These are phyloP conservation scores for Didymella pomorum DNA, from an alignment of 2,329 filamentous ascomycete genomes.

Conservation along the genomic window DNA sequence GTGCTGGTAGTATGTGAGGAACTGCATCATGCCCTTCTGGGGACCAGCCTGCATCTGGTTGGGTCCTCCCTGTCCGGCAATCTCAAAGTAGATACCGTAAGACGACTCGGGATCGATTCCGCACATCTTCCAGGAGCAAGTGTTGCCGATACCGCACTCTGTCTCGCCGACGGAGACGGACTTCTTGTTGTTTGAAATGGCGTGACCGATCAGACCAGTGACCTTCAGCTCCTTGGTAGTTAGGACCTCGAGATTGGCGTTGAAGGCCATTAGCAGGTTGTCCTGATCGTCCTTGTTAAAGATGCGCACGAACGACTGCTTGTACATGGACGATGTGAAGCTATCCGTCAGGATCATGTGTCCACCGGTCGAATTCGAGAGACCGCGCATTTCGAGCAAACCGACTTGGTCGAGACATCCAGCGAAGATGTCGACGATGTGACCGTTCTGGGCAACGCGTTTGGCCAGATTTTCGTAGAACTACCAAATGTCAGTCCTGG, in stretches of 20 bases:
- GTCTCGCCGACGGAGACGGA: constrained; percentile 96
- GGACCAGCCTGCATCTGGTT: constrained; percentile 84
- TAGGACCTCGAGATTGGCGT: constrained; percentile 91
- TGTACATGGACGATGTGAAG: constrained; percentile 99
- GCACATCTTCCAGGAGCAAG: constrained; percentile 99
- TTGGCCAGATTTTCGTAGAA: constrained; percentile 97
- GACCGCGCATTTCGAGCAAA: constrained; percentile 95
- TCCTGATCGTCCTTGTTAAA: constrained; percentile 97
- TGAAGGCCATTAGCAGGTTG: constrained; percentile 97
- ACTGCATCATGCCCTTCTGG: constrained; percentile 96
- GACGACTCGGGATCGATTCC: constrained; percentile 93
- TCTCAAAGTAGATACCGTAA: constrained; percentile 97
- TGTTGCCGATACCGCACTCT: constrained; percentile 97
- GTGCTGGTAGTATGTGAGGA: constrained; percentile 98
- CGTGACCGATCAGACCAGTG: constrained; percentile 95
- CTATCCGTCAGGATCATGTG: constrained; percentile 99
- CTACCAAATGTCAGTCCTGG: constrained; percentile 51
- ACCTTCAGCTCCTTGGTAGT: constrained; percentile 99
- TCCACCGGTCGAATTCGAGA: constrained; percentile 94
- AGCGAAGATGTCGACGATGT: constrained; percentile 97
- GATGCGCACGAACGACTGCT: constrained; percentile 94
- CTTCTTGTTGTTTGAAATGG: constrained; percentile 97
- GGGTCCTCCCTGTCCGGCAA: constrained; percentile 90
- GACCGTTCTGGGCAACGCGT: constrained; percentile 92
- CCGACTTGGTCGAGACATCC: constrained; percentile 98